Percentiles rank a stretch among this genome's conserved stretches.
These are phyloP conservation scores for Podospora bellae-mahoneyi DNA, from an alignment of 495 filamentous ascomycete species.

Conservation along the genomic window DNA sequence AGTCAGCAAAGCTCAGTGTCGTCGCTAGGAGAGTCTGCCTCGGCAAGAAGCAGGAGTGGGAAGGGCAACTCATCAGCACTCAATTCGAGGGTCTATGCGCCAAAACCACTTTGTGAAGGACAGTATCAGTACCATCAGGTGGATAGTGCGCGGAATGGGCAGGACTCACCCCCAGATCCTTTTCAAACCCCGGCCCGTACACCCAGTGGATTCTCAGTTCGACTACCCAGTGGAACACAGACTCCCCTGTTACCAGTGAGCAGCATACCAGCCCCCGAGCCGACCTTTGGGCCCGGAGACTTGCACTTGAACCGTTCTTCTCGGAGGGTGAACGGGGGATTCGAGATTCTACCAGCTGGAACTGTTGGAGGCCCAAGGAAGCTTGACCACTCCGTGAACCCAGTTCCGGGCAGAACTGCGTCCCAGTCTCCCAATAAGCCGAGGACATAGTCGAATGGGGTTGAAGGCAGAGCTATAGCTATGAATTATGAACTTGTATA, in stretches of 20 bases:
- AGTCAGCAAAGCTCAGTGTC: slow-evolving; percentile 34
- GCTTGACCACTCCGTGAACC: background rate
- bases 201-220: slow-evolving; percentile 26
- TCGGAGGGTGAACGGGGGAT: slow-evolving; percentile 59
- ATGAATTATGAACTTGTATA: background rate
- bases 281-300: slow-evolving; percentile 39
- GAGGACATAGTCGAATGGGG: background rate
- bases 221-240: slow-evolving; percentile 9
- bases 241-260: slow-evolving; percentile 1
- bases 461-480: background rate
- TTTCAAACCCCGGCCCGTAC: slow-evolving; percentile 25
- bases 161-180: slow-evolving; percentile 22
- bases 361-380: slow-evolving; percentile 35
- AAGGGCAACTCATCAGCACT: slow-evolving; percentile 27
- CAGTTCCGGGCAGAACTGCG: background rate
- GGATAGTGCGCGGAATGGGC: slow-evolving; percentile 15
- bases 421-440: background rate
- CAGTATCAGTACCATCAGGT: slow-evolving; percentile 19
- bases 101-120: slow-evolving; percentile 12
- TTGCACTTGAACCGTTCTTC: slow-evolving; percentile 45
- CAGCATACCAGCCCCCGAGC: slow-evolving; percentile 17
- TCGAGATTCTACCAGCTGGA: slow-evolving; percentile 58
- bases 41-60: slow-evolving; percentile 28
- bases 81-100: slow-evolving; percentile 26
- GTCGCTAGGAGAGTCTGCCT: slow-evolving; percentile 36